Conservation (phyloP, 148 eudicot genomes). For the Agrostemma githago region DNA sequence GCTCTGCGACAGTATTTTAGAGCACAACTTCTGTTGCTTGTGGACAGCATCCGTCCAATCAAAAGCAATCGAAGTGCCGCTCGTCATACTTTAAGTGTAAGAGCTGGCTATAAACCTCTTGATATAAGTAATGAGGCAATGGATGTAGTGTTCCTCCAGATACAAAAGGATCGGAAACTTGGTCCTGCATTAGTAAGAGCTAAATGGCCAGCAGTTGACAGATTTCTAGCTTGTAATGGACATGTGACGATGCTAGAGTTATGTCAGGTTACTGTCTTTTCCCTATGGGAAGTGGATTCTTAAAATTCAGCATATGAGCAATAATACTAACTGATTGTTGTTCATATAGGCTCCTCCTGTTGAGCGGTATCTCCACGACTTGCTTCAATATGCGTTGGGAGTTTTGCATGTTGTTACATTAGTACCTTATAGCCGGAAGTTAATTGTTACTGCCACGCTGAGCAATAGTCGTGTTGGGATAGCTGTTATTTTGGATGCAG, state of each 20-base stretch:
- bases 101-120: conserved; percentile 88
- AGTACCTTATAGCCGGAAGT: conserved; percentile 86
- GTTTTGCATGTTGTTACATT: conserved; percentile 83
- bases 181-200: conserved; percentile 89
- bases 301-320: conserved; percentile 7
- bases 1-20: conserved; percentile 91
- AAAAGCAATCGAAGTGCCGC: conserved; percentile 66
- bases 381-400: conserved; percentile 94
- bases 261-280: conserved; percentile 60
- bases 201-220: conserved; percentile 89
- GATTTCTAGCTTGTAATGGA: conserved; percentile 71
- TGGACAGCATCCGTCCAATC: conserved; percentile 78
- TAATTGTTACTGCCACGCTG: conserved; percentile 65
- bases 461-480: conserved; percentile 94
- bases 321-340: conserved; percentile 7
- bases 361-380: conserved; percentile 95
- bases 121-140: conserved; percentile 91
- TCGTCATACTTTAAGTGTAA: conserved; percentile 54
- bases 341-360: conserved; percentile 74
- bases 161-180: conserved; percentile 93
- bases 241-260: conserved; percentile 93
- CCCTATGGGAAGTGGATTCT: background rate
- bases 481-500: conserved; percentile 92
- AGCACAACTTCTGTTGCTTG: conserved; percentile 80
- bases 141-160: conserved; percentile 75